Conservation (phyloP, 2,329 filamentous ascomycete species). For the Stagonosporopsis cucurbitacearum region DNA sequence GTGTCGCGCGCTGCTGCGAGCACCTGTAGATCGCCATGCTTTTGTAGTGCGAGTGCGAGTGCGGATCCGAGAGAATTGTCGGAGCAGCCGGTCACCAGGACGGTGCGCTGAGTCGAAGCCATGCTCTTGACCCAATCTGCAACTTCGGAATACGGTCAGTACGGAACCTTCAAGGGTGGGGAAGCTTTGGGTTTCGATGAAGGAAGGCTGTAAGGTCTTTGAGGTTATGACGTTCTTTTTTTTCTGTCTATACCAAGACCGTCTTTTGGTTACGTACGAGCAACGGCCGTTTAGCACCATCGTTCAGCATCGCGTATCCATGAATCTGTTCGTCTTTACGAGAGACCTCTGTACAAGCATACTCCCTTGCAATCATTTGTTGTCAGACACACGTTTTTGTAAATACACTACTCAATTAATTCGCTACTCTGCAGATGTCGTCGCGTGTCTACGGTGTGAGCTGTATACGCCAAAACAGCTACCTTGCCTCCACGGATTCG, state of each 20-base stretch:
- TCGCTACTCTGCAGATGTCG: not conserved
- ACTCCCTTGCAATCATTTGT: not conserved
- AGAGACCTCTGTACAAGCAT: not conserved
- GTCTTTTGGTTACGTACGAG: slow-evolving; percentile 16
- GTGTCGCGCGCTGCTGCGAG: slow-evolving; percentile 52
- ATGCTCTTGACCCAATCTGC: not conserved
- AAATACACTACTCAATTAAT: not conserved
- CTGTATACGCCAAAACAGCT: not conserved
- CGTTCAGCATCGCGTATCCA: not conserved
- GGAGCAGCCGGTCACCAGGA: slow-evolving; percentile 33
- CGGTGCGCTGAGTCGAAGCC: slow-evolving; percentile 12
- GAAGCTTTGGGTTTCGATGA: not conserved
- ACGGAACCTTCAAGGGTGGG: not conserved
- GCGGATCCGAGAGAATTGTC: slow-evolving; percentile 52
- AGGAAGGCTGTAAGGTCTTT: not conserved
- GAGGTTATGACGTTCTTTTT: slow-evolving; percentile 11
- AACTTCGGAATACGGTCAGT: not conserved
- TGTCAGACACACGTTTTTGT: not conserved
- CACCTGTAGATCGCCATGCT: slow-evolving; percentile 45
- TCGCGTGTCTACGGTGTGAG: not conserved
- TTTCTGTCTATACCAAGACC: slow-evolving; percentile 11
- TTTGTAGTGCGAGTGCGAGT: slow-evolving; percentile 49
- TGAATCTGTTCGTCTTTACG: not conserved
- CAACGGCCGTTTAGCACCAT: not conserved
- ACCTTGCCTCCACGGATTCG: not conserved